Percentiles rank a stretch among this genome's conserved stretches.
These are phyloP conservation scores for Suhomyces atakaporum DNA, from an alignment of 1,139 yeast species.

Conservation along the genomic window DNA sequence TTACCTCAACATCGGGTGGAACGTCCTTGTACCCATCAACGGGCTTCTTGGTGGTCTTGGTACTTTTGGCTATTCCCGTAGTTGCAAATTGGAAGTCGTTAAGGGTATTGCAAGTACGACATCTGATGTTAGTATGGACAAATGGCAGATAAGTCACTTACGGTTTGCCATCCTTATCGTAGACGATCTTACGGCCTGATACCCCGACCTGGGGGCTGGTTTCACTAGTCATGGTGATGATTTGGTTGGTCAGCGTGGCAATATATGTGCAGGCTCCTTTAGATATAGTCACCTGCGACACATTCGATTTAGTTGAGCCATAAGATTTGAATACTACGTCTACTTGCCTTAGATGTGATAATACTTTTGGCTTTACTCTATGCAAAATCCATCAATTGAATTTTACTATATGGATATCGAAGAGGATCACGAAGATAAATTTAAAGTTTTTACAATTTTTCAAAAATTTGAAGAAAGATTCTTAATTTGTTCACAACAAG, in stretches of 20 bases:
- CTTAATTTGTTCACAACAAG: too few relatives aligned
- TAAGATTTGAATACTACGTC: too few relatives aligned
- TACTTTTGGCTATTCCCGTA: conserved; percentile 10
- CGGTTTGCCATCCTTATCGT: conserved; percentile 92
- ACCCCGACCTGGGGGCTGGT: conserved; percentile 44
- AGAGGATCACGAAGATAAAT: too few relatives aligned
- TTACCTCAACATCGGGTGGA: conserved; percentile 83
- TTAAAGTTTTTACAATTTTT: not conserved
- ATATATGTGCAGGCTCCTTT: not conserved
- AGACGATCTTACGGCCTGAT: conserved; percentile 68
- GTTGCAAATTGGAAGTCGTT: conserved; percentile 72
- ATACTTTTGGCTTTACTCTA: too few relatives aligned
- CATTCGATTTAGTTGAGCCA: too few relatives aligned
- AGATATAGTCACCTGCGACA: too few relatives aligned
- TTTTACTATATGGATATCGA: too few relatives aligned
- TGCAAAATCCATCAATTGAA: too few relatives aligned
- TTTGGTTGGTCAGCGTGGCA: conserved; percentile 5
- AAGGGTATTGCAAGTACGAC: conserved; percentile 82
- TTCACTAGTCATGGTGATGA: conserved; percentile 10
- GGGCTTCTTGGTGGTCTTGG: conserved; percentile 16
- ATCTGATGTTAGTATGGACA: conserved; percentile 43
- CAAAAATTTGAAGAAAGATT: not conserved
- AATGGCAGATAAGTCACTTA: conserved; percentile 45
- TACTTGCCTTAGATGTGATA: too few relatives aligned
- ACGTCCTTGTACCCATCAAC: conserved; percentile 43